Evolutionary conservation across 208 protist species (phyloP).

Genomic region (Acanthamoeba triangularis): DNA sequence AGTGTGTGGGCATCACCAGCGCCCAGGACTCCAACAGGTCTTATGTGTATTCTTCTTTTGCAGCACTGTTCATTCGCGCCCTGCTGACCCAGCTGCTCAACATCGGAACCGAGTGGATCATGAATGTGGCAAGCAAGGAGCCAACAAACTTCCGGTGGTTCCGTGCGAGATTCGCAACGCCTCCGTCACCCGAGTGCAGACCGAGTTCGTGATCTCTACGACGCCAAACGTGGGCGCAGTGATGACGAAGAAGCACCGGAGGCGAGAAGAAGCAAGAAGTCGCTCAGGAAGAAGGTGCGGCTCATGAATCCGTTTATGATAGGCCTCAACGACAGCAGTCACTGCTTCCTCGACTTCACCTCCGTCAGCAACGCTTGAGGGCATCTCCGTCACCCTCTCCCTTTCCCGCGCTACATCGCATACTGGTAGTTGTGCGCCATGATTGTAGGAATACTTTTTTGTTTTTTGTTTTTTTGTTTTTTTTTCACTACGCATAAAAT

Average conservation of each 20-base stretch:
- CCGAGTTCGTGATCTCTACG: constrained; percentile 61
- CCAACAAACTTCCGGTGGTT: constrained; percentile 19
- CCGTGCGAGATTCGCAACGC: constrained; percentile 50
- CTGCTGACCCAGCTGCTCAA: constrained; percentile 34
- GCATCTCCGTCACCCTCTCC: no score
- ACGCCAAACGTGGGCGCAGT: constrained; percentile 10
- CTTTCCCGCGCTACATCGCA: background rate
- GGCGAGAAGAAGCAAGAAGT: constrained; percentile 30
- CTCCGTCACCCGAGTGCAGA: constrained; percentile 30
- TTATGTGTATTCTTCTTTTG: background rate
- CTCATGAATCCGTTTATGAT: constrained; percentile 40
- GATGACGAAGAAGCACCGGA: background rate
- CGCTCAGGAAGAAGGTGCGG: constrained; percentile 32
- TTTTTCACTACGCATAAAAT: no score
- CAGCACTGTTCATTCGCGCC: constrained; percentile 29
- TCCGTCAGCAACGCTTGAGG: background rate
- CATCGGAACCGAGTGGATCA: constrained; percentile 40
- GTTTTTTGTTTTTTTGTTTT: no score
- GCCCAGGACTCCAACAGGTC: no score
- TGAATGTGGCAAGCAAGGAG: constrained; percentile 29
- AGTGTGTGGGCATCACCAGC: no score
- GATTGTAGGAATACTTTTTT: no score
- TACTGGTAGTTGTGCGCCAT: constrained; percentile 13
- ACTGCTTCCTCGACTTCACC: constrained; percentile 35
- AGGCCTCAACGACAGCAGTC: constrained; percentile 48